Evolutionary conservation across 495 filamentous ascomycete species (phyloP), one percentile per base, ranked within the genome.

Genomic region (Tuber umbilicatum): DNA sequence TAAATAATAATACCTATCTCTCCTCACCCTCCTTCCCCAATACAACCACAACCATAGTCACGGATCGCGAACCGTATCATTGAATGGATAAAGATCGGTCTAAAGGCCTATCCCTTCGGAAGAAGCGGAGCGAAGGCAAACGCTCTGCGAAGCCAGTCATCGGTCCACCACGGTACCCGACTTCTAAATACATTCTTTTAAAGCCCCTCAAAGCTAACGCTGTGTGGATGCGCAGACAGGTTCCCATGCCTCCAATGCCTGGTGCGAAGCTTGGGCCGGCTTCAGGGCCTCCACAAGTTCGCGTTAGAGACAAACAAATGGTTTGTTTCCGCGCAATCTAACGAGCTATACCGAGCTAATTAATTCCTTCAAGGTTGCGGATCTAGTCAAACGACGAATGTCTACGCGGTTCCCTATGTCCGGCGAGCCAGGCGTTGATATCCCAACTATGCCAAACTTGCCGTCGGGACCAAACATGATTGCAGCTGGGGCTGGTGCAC

Each of bases 311-410:
- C 55, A 82, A 80, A 68, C 77, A 82, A 69, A 82, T 80, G 73
- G 77, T 75, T 41, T 6, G 31, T 47, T 37, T 41, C 43, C n/a
- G n/a, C 12, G 3, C 12, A 35, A 64, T 17, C 55, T 17, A 27
- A 35, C 12, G 27, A 64, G 27, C 27, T 64, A 7, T 64, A 35
- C 27, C 55, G 16, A 64, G 27, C 55, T 64, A 64, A 64, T 35
- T 14, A 64, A 35, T 31, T 19, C 37, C 47, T 77, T 69, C 23
- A 70, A 81, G 79, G 81, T 82, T 50, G 81, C 93, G 35, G 96
- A 99, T 83, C 86, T 98, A 70, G 96, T 99, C 70, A 98, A 98
- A 84, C 87, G 92, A 74, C 87, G 95, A 73, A 98, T 97, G 83
- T 98, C 95, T 27, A 93, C 93, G 41, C 89, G 94, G 70, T 97